Base-by-base conservation (phyloP, 768 basidiomycete species). In the Brasilioporus rufonigricans region DNA sequence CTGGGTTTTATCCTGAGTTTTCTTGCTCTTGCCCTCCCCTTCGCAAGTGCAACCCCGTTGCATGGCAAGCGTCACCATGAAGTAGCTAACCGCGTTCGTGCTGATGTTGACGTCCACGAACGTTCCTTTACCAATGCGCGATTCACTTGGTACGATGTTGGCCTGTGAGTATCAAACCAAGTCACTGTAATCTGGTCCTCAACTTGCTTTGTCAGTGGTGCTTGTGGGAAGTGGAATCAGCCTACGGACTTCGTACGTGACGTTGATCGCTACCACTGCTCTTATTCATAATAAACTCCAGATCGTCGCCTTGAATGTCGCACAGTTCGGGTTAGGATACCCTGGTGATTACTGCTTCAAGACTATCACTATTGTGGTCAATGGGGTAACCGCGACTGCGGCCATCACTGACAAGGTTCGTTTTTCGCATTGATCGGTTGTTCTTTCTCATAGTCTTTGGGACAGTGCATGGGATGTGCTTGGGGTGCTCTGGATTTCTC, bases 401-500 rank as follows among this genome's bases (percentile, higher is more conserved):
- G 72, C 60, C 9, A 80, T 91, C 63, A 74, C 75, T 63, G 89
- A 91, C 68, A 68, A 77, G 80, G 86, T 84, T 41, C 56, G 66
- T 40, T 48, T 24, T 33, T 48, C 19, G 13, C 2, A 5, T 31
- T 7, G 4, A 32, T 8, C 27, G 16, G 14, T 6, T 32, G 10
- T 19, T 33, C 27, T 45, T 21, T 1, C 48, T 64, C 3, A 58
- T 19, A 27, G 23, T 35, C 18, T 52, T 31, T 43, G 40, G 29
- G 36, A 48, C 62, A 87, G 80, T 89, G 88, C 63, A 82, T 82
- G 36, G 79, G 77, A 21, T 91, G 89, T 66, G 80, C 81, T 14
- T 79, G 71, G 53, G 80, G 78, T 44, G 88, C 81, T 33, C 80
- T 91, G 26, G 90, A 92, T 68, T 72, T 91, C 31, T 83, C 84